These are phyloP conservation scores for Pythium rhizo-oryzae DNA, from an alignment of 352 stramenopile species.

Conservation along the genomic window DNA sequence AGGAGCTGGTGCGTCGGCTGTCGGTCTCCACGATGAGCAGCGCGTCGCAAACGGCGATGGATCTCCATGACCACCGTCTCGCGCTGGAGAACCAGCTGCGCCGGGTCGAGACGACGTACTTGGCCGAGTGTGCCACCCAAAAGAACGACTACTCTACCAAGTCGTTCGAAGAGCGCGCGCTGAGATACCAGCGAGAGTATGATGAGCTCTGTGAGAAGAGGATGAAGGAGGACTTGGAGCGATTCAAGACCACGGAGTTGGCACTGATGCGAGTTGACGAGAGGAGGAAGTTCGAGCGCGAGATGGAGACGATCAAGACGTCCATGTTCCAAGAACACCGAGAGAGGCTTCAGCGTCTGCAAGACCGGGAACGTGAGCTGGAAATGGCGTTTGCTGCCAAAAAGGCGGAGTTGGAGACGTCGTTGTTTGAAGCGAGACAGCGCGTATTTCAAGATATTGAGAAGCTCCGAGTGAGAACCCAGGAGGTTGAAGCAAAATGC, in stretches of 20 bases:
- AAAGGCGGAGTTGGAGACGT: constrained; percentile 56
- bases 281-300: constrained; percentile 49
- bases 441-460: constrained; percentile 71
- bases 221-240: constrained; percentile 55
- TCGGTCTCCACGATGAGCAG: constrained; percentile 39
- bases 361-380: constrained; percentile 61
- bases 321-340: constrained; percentile 55
- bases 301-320: constrained; percentile 46
- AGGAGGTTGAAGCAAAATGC: constrained; percentile 50
- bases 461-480: constrained; percentile 51
- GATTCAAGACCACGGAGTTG: constrained; percentile 57
- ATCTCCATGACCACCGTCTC: constrained; percentile 69
- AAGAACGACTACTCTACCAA: constrained; percentile 37
- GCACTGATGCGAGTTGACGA: constrained; percentile 64
- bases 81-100: constrained; percentile 59
- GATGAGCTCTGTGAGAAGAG: constrained; percentile 58
- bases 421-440: constrained; percentile 69
- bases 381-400: constrained; percentile 56
- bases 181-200: constrained; percentile 71
- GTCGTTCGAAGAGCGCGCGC: constrained; percentile 62
- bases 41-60: constrained; percentile 58
- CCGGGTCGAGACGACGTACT: constrained; percentile 62
- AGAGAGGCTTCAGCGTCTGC: constrained; percentile 44
- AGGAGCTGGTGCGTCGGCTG: constrained; percentile 39
- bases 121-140: constrained; percentile 43